phyloP scores from a whole-genome alignment of 73 alveolate species.

The Paramecium primaurelia region DNA sequence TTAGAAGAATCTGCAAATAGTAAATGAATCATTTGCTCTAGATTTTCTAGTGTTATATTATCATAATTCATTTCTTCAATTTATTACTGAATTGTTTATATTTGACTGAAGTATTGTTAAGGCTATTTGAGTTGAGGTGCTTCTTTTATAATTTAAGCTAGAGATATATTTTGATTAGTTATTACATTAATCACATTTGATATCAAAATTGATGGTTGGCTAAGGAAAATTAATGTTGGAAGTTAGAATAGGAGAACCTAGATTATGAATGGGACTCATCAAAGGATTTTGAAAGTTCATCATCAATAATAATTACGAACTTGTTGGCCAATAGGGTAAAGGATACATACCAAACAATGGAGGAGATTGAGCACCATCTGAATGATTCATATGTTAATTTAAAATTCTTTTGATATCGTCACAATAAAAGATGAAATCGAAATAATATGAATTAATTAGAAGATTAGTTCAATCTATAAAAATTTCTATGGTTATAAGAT shows the following conservation, averaged over 20 bases:
- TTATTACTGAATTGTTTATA: background rate
- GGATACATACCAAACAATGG: background rate
- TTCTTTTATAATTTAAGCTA: background rate
- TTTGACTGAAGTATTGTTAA: background rate
- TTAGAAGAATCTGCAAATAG: background rate
- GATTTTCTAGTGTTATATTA: background rate
- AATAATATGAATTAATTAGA: background rate
- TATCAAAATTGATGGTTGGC: background rate
- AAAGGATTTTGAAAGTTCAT: conserved; percentile 19
- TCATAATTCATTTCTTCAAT: background rate
- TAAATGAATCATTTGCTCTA: background rate
- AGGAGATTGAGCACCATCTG: background rate
- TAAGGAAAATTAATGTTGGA: background rate
- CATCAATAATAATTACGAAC: background rate
- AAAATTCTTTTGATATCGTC: conserved; percentile 7
- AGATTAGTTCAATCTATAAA: background rate
- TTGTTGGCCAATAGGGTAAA: background rate
- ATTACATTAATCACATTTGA: background rate
- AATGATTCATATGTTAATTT: conserved; percentile 16
- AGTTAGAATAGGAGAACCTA: background rate
- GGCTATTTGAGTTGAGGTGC: background rate
- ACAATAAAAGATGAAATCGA: background rate
- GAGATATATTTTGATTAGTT: background rate
- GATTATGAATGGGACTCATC: background rate
- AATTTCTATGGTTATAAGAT: background rate